Conservation (phyloP, 306 rosid species). For the Vigna nakashimae region DNA sequence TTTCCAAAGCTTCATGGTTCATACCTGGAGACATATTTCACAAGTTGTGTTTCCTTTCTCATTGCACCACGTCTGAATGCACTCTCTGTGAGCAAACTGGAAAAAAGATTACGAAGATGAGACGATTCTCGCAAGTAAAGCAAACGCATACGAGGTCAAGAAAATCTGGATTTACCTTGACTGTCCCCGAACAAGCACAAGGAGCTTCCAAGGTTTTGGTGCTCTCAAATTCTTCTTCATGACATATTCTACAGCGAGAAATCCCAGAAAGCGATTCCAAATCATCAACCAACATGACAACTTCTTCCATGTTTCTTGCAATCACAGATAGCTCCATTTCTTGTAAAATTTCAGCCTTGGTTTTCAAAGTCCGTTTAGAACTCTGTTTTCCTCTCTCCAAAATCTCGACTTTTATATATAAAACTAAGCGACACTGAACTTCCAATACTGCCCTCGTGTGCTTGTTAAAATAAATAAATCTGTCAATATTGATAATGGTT, state of each 20-base stretch:
- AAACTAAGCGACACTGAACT: conserved; percentile 24
- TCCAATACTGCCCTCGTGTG: conserved; percentile 60
- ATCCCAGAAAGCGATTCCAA: conserved; percentile 54
- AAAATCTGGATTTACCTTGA: conserved; percentile 61
- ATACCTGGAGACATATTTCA: conserved; percentile 94
- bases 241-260: conserved; percentile 87
- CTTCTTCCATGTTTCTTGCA: conserved; percentile 63
- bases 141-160: not conserved
- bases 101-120: not conserved
- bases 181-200: conserved; percentile 96
- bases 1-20: not conserved
- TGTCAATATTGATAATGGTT: conserved; percentile 17
- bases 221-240: conserved; percentile 83
- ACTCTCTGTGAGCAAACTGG: conserved; percentile 98
- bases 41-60: conserved; percentile 91
- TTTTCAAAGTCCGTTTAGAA: conserved; percentile 40
- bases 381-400: conserved; percentile 35
- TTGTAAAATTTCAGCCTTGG: conserved; percentile 21
- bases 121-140: not conserved
- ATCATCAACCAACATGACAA: conserved; percentile 66
- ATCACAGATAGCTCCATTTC: conserved; percentile 16
- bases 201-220: conserved; percentile 79
- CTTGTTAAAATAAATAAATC: conserved; percentile 27
- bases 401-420: conserved; percentile 47
- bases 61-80: conserved; percentile 94